Evolutionary conservation across 2,329 filamentous ascomycete genomes (phyloP), one percentile per base, ranked within the genome.

Genomic region (Pyrenochaeta sp.): DNA sequence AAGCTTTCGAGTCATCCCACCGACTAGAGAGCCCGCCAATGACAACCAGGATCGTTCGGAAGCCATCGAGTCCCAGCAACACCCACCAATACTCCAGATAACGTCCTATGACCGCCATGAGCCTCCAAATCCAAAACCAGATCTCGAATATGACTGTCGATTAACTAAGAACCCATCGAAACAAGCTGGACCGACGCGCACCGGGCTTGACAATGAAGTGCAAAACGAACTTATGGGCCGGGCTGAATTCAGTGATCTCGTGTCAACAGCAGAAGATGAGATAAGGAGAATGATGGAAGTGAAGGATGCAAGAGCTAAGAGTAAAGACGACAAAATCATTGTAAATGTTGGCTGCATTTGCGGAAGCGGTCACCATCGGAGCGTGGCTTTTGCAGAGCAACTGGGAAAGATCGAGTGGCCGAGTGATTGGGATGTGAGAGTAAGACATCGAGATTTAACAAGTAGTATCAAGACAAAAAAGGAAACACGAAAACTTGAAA

Each of bases 71-170:
- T 29, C 17, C 14, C 4, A 29, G 4, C 36, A 21, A 21, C 49
- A 49, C 30, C 49, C 40, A 39, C 49, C 54, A 23, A 30, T 49
- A 1, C 50, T 56, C 2, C 49, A 53, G 4, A 53, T 56, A 29
- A 53, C 40, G 4, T 56, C 54, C 14, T 53, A 56, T 11, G 27
- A 56, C 36, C 54, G 54, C n/a, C 42, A 49, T 40, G 45, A 40
- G 1, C 45, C 54, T n/a, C 45, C 42, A 12, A 35, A 12, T 2
- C 54, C 54, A 0, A 46, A 20, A 3, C 54, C 54, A 5, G 54
- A 56, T 4, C 20, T 56, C 1, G 45, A 56, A 39, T 56, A 56
- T 41, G 54, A 56, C 31, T 56, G 54, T 31, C 49, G 54, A 4
- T 27, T 53, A 5, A 56, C 54, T 3, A 17, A 45, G 2, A 56